A percentile compares a stretch with the other conserved stretches of the same genome.
These are phyloP conservation scores for Heritiera littoralis DNA, from an alignment of 345 rosid genomes.

Conservation along the genomic window DNA sequence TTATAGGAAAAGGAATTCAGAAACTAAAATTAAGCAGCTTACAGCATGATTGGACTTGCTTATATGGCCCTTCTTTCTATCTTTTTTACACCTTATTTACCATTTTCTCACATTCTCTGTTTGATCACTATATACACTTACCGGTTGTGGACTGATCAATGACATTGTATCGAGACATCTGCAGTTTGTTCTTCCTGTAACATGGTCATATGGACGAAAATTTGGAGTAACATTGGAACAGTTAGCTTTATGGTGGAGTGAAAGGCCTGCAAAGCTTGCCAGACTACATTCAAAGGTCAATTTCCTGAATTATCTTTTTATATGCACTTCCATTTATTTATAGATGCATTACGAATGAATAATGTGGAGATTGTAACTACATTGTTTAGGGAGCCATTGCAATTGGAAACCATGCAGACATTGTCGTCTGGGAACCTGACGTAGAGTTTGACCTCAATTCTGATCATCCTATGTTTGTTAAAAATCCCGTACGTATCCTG, in stretches of 20 bases:
- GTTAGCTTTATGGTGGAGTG: slow-evolving; percentile 86
- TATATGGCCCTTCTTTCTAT: background rate
- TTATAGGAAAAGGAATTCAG: background rate
- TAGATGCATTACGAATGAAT: background rate
- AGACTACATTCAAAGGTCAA: slow-evolving; percentile 66
- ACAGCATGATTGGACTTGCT: background rate
- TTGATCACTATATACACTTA: background rate
- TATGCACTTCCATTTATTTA: background rate
- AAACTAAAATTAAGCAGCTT: background rate
- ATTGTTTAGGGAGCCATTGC: slow-evolving; percentile 66
- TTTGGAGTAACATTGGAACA: slow-evolving; percentile 75
- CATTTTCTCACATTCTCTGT: background rate
- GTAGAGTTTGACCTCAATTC: slow-evolving; percentile 58
- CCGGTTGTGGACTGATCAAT: background rate
- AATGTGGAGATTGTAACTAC: slow-evolving; percentile 2
- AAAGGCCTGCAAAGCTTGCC: slow-evolving; percentile 84
- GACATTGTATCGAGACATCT: slow-evolving; percentile 36
- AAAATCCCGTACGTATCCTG: slow-evolving; percentile 65
- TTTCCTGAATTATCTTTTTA: slow-evolving; percentile 1
- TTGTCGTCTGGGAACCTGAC: slow-evolving; percentile 84
- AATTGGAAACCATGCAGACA: slow-evolving; percentile 79
- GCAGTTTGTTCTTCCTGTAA: slow-evolving; percentile 93
- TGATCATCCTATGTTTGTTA: slow-evolving; percentile 61
- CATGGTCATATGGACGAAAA: slow-evolving; percentile 81
- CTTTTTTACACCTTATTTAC: background rate